These are phyloP conservation scores for Periconia sp. DNA, from an alignment of 2,329 filamentous ascomycete species.

Conservation along the genomic window DNA sequence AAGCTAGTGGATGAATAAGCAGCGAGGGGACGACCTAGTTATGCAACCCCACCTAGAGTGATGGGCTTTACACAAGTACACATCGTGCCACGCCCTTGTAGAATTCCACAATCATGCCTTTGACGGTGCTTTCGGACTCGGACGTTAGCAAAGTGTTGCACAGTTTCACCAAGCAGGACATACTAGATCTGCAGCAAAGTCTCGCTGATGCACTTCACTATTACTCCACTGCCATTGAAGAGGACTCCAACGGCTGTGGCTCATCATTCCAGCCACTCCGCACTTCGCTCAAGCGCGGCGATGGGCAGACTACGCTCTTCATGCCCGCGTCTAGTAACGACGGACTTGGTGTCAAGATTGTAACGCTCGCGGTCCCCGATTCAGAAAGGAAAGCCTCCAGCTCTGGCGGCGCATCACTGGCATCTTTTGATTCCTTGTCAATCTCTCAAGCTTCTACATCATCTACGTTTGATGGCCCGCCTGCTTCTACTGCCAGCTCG, in stretches of 20 bases:
- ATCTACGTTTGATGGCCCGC: conserved; percentile 20
- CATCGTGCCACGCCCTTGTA: background rate
- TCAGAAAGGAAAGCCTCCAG: conserved; percentile 18
- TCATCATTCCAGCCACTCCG: conserved; percentile 64
- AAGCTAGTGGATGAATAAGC: conserved; percentile 15
- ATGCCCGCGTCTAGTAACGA: conserved; percentile 66
- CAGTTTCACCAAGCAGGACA: conserved; percentile 58
- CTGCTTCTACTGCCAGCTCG: conserved; percentile 18
- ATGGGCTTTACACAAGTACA: too few species aligned
- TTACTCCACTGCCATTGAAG: conserved; percentile 65
- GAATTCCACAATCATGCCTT: conserved; percentile 50
- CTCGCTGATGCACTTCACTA: conserved; percentile 64
- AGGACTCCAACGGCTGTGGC: conserved; percentile 57
- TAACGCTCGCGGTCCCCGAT: conserved; percentile 53
- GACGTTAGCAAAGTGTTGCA: conserved; percentile 60
- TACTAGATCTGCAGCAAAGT: conserved; percentile 58
- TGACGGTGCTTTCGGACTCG: conserved; percentile 60
- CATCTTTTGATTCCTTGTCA: conserved; percentile 36
- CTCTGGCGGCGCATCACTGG: conserved; percentile 36
- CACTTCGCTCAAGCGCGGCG: conserved; percentile 61
- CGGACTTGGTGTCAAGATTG: conserved; percentile 66
- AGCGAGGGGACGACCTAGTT: conserved; percentile 1
- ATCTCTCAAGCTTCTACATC: conserved; percentile 25
- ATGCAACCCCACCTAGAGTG: conserved; percentile 16
- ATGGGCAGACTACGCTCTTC: conserved; percentile 66